Percentiles rank a stretch among this genome's conserved stretches.
These are phyloP conservation scores for Magnolia officinalis DNA, from an alignment of 164 flowering plant genomes.

Conservation along the genomic window DNA sequence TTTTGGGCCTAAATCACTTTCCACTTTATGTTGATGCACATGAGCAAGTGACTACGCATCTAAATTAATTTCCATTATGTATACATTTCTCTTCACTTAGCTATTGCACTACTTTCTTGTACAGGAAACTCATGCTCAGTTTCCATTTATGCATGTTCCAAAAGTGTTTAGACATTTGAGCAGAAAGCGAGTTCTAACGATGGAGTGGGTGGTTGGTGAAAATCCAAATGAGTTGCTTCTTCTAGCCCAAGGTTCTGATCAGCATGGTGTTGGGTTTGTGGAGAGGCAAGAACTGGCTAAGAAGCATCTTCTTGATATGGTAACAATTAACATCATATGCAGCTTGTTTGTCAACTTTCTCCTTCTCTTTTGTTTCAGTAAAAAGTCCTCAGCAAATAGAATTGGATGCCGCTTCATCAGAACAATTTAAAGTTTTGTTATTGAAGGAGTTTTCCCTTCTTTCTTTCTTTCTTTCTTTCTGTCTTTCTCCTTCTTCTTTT, in stretches of 20 bases:
- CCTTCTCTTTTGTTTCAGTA: background rate
- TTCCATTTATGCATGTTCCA: constrained; percentile 70
- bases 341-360: background rate
- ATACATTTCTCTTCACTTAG: background rate
- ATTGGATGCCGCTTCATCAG: background rate
- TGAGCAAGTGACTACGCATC: background rate
- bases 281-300: constrained; percentile 60
- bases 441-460: background rate
- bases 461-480: too few species aligned
- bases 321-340: constrained; percentile 12
- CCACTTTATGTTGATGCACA: background rate
- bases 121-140: constrained; percentile 83
- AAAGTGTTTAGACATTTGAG: constrained; percentile 60
- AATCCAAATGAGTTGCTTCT: constrained; percentile 71
- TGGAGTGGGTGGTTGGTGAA: constrained; percentile 98
- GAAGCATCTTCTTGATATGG: constrained; percentile 81
- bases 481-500: too few species aligned
- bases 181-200: constrained; percentile 76
- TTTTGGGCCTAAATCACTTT: background rate
- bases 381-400: background rate
- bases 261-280: constrained; percentile 26
- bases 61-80: background rate
- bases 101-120: constrained; percentile 12
- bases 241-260: constrained; percentile 28
- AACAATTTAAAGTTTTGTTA: background rate